Base-by-base conservation (phyloP, 2,329 filamentous ascomycete genomes). In the Alternaria burnsii region DNA sequence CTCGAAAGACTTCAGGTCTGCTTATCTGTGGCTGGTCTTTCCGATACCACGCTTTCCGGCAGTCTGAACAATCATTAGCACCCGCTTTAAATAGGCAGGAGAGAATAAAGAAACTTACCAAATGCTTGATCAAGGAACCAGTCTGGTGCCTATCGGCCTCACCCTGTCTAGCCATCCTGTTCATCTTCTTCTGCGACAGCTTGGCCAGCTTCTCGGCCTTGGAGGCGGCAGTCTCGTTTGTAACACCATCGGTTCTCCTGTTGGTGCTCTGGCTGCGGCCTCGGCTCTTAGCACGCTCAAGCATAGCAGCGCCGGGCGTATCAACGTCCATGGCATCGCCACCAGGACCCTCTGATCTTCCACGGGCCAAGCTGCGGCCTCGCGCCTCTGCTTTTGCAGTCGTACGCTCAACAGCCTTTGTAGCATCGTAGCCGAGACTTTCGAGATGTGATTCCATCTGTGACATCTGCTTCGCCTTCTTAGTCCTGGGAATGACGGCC, bases 181-280 rank as follows among this genome's bases (percentile, higher is more conserved):
- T 99, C 93, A 96, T 97, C 88, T 93, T 94, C 86, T 94, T 93
- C 89, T 99, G 96, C 73, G 89, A 86, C 77, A 99, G 82, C 86
- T 97, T 98, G 77, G 89, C 86, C 78, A 96, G 84, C 74, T 90
- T 89, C 80, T 97, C 94, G 38, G 92, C 93, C 87, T 94, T 96
- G 61, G 84, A 86, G 68, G 91, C 87, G 51, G 86, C 83, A 55
- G 78, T 80, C 66, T 88, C 86, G 75, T 91, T 87, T 60, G 85
- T 86, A 42, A 98, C 89, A 82, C 92, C 93, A 66, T 93, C 92
- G 28, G 90, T 88, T 63, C 88, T 86, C 74, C 92, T 86, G 81
- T 93, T 93, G 54, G 84, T 80, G 76, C 84, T 87, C 76, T 87
- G 85, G 72, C 85, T 88, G 71, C 88, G 83, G 28, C 86, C 86